A percentile compares a stretch with the other conserved stretches of the same genome.
Conservation (phyloP, 2,329 filamentous ascomycete species). For the Diaporthe batatas region DNA sequence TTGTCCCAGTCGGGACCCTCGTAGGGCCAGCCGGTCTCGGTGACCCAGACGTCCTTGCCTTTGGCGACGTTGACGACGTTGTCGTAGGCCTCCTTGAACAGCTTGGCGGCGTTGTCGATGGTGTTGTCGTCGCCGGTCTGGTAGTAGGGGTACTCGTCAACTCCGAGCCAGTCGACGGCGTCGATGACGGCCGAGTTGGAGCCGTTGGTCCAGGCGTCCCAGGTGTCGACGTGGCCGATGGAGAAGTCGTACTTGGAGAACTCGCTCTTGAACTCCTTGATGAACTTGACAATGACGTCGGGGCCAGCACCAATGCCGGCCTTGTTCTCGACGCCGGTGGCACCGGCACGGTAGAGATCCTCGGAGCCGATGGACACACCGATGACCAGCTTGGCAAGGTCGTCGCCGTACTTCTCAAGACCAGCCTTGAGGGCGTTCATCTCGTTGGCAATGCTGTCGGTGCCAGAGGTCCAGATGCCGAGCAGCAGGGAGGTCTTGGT, state of each 20-base stretch:
- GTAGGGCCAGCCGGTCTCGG: conserved; percentile 91
- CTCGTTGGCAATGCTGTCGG: conserved; percentile 77
- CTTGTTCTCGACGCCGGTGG: conserved; percentile 74
- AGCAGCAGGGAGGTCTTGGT: conserved; percentile 84
- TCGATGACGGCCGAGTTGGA: conserved; percentile 79
- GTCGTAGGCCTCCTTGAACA: conserved; percentile 77
- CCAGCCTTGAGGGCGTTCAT: conserved; percentile 78
- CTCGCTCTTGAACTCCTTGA: conserved; percentile 74
- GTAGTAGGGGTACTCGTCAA: conserved; percentile 90
- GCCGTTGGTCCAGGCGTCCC: conserved; percentile 82
- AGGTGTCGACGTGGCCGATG: conserved; percentile 91
- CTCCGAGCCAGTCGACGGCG: conserved; percentile 82
- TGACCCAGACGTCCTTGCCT: conserved; percentile 84
- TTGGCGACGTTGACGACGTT: conserved; percentile 69
- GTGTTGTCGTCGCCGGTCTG: conserved; percentile 76
- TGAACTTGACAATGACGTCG: conserved; percentile 74
- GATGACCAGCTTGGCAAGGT: conserved; percentile 75
- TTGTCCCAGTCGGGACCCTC: conserved; percentile 73
- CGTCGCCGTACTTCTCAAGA: conserved; percentile 75
- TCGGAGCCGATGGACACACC: conserved; percentile 90
- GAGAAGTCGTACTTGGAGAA: conserved; percentile 73
- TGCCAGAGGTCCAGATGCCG: conserved; percentile 85
- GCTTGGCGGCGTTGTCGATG: conserved; percentile 72
- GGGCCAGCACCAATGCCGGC: conserved; percentile 75
- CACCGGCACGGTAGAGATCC: conserved; percentile 85